phyloP scores from a whole-genome alignment of 768 basidiomycete species.

The Ramaria rubella region DNA sequence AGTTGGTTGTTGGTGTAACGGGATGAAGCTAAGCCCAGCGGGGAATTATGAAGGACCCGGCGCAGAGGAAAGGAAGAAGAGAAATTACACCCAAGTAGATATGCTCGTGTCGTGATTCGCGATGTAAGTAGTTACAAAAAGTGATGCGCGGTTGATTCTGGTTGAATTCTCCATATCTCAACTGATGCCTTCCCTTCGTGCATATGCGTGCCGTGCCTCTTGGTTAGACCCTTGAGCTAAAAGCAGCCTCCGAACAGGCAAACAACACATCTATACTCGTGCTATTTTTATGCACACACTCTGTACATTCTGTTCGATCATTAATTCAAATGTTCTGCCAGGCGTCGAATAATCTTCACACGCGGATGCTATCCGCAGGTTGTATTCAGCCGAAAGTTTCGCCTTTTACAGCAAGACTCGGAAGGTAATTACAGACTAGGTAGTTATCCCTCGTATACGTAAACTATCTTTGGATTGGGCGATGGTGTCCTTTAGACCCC shows the following conservation, averaged over 20 bases:
- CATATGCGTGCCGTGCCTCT: background rate
- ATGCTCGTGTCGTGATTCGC: background rate
- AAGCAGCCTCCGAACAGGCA: too few species aligned
- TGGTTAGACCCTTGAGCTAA: background rate
- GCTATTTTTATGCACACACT: too few species aligned
- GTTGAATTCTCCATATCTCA: background rate
- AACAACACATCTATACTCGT: too few species aligned
- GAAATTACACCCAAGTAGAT: background rate
- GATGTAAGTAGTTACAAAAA: conserved; percentile 1
- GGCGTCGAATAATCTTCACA: background rate
- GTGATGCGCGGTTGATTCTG: background rate
- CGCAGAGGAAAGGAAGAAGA: background rate
- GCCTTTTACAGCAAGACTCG: too few species aligned
- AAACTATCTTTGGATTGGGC: background rate
- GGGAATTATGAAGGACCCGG: background rate
- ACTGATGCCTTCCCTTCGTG: background rate
- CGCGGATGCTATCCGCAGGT: background rate
- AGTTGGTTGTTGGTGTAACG: background rate
- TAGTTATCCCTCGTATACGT: too few species aligned
- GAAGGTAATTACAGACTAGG: too few species aligned
- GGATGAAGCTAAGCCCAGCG: conserved; percentile 5
- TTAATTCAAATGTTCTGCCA: too few species aligned
- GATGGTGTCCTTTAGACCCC: conserved; percentile 1
- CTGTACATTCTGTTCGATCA: too few species aligned
- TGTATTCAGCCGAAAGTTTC: background rate